A percentile compares a stretch with the other conserved stretches of the same genome.
Conservation (phyloP, 208 protist genomes). For the Naegleria gruberi region DNA sequence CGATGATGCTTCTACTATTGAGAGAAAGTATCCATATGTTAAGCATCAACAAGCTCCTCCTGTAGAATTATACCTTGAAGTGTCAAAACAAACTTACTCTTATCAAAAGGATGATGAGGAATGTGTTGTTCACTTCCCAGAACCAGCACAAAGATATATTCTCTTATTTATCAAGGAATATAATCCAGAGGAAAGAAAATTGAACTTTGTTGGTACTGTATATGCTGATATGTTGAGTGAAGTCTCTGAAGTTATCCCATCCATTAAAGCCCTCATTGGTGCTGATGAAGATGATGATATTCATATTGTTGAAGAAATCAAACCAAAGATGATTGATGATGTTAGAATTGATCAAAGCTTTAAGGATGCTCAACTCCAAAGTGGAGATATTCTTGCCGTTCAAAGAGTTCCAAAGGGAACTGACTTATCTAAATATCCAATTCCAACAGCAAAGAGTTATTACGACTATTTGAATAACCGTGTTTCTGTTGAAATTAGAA, state of each 20-base stretch:
- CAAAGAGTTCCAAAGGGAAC: neutral
- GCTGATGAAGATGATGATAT: neutral
- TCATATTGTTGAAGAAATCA: neutral
- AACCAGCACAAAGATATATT: neutral
- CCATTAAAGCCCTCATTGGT: neutral
- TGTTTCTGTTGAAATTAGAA: neutral
- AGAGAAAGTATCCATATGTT: neutral
- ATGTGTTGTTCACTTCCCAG: neutral
- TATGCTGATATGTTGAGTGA: no score
- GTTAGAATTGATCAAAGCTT: neutral
- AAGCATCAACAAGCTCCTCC: neutral
- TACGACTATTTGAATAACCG: neutral
- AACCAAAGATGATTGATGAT: neutral
- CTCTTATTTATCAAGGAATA: slow-evolving; percentile 1
- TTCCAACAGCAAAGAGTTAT: neutral
- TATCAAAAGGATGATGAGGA: neutral
- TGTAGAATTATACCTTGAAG: neutral
- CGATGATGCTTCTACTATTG: neutral
- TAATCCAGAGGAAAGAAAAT: neutral
- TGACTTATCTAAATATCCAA: neutral
- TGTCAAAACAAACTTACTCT: neutral
- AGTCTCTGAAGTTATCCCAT: neutral
- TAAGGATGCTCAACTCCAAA: neutral
- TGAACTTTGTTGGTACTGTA: neutral
- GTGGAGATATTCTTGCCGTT: neutral